Evolutionary conservation across 768 basidiomycete species (phyloP).

Genomic region (Hypholoma sublateritium): DNA sequence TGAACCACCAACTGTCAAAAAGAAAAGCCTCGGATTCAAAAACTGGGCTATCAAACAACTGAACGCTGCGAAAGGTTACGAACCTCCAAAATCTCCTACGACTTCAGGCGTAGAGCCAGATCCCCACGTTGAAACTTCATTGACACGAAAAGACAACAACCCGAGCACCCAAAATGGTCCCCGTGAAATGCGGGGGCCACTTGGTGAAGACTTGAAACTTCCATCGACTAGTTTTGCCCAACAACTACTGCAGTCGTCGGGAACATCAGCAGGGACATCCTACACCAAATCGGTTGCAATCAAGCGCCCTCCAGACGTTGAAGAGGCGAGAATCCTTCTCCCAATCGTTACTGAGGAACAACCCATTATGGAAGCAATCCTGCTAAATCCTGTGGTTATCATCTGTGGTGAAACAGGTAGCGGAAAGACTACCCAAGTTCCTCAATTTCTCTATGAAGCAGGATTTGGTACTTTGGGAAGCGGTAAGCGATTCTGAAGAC

Average conservation of each 20-base stretch:
- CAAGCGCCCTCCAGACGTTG: constrained; percentile 65
- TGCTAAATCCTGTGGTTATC: constrained; percentile 83
- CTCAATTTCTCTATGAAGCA: constrained; percentile 97
- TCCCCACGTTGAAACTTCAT: constrained; percentile 15
- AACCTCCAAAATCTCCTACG: constrained; percentile 15
- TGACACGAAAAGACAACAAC: constrained; percentile 48
- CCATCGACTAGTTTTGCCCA: constrained; percentile 68
- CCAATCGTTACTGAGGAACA: constrained; percentile 96
- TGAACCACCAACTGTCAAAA: constrained; percentile 5
- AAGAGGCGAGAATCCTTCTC: constrained; percentile 73
- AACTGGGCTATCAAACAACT: constrained; percentile 87
- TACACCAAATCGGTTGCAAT: constrained; percentile 51
- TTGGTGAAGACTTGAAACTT: constrained; percentile 69
- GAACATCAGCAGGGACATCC: constrained; percentile 11
- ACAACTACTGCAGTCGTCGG: constrained; percentile 32
- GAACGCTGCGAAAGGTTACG: constrained; percentile 43
- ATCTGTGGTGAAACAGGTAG: constrained; percentile 94
- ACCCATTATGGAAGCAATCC: constrained; percentile 87
- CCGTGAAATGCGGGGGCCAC: constrained; percentile 67
- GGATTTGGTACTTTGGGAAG: constrained; percentile 86
- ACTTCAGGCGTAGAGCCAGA: constrained; percentile 3
- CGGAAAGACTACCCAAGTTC: constrained; percentile 97
- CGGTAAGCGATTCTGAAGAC: constrained; percentile 46
- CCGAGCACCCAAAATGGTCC: constrained; percentile 18
- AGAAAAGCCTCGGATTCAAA: constrained; percentile 61